Conservation (phyloP, 1,139 yeast species). For the Diutina pseudorugosa region DNA sequence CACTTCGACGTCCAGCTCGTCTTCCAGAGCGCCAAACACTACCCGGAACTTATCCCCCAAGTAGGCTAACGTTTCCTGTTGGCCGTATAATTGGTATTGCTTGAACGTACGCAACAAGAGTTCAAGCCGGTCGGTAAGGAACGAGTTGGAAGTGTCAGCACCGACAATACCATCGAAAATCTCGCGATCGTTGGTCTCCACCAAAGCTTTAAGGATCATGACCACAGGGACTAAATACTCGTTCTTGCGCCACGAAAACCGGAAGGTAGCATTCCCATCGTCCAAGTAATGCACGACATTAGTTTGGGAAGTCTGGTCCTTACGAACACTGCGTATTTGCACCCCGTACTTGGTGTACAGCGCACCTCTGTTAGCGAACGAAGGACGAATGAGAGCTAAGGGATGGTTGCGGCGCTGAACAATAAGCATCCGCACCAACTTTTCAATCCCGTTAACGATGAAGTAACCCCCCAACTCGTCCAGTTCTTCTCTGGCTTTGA, state of each 20-base stretch:
- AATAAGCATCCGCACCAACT: conserved; percentile 90
- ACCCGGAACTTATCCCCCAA: conserved; percentile 93
- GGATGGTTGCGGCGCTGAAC: conserved; percentile 97
- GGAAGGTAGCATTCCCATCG: conserved; percentile 92
- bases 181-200: conserved; percentile 87
- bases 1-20: conserved; percentile 78
- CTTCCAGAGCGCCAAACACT: conserved; percentile 83
- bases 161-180: conserved; percentile 95
- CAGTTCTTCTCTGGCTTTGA: conserved; percentile 71
- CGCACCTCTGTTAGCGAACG: conserved; percentile 90
- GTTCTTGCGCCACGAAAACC: conserved; percentile 95
- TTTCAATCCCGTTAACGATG: conserved; percentile 93
- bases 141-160: conserved; percentile 73
- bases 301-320: conserved; percentile 95
- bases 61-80: conserved; percentile 82
- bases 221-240: conserved; percentile 90
- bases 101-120: conserved; percentile 81
- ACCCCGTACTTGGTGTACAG: conserved; percentile 83
- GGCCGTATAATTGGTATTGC: conserved; percentile 62
- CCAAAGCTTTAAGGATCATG: conserved; percentile 83
- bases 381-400: conserved; percentile 93
- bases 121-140: conserved; percentile 96
- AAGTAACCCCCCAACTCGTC: conserved; percentile 97
- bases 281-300: conserved; percentile 89
- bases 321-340: conserved; percentile 87